Percentiles rank a stretch among this genome's conserved stretches.
Evolutionary conservation across 192 early-diverging fungal genomes (phyloP).

Genomic region (Coemansia sp.): DNA sequence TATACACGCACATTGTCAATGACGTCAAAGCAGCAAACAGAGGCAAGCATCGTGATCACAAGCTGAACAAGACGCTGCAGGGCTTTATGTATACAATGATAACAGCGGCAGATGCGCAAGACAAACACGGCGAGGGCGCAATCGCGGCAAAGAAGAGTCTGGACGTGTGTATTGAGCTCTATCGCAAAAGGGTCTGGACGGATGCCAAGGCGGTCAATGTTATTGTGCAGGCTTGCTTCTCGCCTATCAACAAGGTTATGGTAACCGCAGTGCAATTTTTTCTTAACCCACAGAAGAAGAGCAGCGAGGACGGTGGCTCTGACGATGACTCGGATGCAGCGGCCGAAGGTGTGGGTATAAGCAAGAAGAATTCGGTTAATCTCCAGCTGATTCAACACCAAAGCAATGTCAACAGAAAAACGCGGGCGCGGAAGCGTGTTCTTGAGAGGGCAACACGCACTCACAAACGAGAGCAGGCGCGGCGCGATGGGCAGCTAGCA

Average conservation of each 20-base stretch:
- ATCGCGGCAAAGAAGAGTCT: conserved; percentile 96
- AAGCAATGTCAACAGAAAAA: conserved; percentile 82
- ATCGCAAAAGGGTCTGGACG: conserved; percentile 96
- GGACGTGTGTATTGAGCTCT: conserved; percentile 96
- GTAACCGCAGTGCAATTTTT: conserved; percentile 95
- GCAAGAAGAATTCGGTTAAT: conserved; percentile 57
- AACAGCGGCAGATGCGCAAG: conserved; percentile 64
- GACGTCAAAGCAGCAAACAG: conserved; percentile 93
- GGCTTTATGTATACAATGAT: conserved; percentile 98
- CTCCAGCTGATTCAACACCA: conserved; percentile 76
- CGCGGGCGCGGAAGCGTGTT: conserved; percentile 70
- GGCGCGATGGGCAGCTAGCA: conserved; percentile 55
- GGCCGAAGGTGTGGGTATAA: conserved; percentile 15
- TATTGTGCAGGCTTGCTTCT: conserved; percentile 95
- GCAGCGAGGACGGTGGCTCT: conserved; percentile 70
- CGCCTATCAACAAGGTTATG: conserved; percentile 84
- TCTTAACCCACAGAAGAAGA: conserved; percentile 66
- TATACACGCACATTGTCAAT: conserved; percentile 92
- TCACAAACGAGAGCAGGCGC: conserved; percentile 49
- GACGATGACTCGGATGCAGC: conserved; percentile 60
- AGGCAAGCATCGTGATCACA: conserved; percentile 90
- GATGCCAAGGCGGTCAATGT: conserved; percentile 99
- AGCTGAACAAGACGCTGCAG: conserved; percentile 95
- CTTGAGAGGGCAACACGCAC: conserved; percentile 70
- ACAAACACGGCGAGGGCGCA: conserved; percentile 66